Base-by-base conservation (phyloP, 345 rosid genomes). In the Adansonia digitata region DNA sequence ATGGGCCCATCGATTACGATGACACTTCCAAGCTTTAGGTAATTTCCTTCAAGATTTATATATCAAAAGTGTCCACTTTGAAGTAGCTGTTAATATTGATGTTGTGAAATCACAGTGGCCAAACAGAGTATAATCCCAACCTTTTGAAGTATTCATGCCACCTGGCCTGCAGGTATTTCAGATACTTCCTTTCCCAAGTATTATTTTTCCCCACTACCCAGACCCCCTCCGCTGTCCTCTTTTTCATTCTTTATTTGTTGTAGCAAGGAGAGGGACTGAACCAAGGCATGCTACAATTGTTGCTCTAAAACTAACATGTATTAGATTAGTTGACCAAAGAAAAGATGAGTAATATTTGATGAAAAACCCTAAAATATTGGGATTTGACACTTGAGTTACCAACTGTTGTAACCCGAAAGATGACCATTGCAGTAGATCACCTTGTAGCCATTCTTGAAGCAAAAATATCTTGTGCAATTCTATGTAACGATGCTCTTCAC, bases 21-120 rank as follows among this genome's bases (percentile, higher is more conserved):
- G 93, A 89, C 92, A 1, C 90, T 95, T 5, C 98, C 99, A 27
- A 95, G 98, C 82, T 93, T 88, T 77, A 93, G 99, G 99, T 95
- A 82, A 75, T 53, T 61, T 37, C 72, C 35, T 34, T 18, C 51
- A 22, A 20, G 20, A 2, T 72, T 59, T 72, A 52, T 35, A 51
- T 59, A 61, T 65, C 60, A 24, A 31, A 31, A 51, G 46, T 77
- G 67, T 75, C 5, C 69, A 55, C 57, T 27, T 57, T 5, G 69
- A 61, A 7, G 48, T 64, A 57, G 43, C 15, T 67, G 76, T 68
- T 69, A 37, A 57, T 53, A 12, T 70, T 18, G 27, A 13, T 56
- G 37, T 18, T 65, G 63, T 68, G 73, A 72, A 63, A 83, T 79
- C 84, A 80, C 96, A 95, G 98, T 78, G 99, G 99, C 59, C 82